These are phyloP conservation scores for Corniculantispora saksenae DNA, from an alignment of 2,329 filamentous ascomycete species.

Conservation along the genomic window DNA sequence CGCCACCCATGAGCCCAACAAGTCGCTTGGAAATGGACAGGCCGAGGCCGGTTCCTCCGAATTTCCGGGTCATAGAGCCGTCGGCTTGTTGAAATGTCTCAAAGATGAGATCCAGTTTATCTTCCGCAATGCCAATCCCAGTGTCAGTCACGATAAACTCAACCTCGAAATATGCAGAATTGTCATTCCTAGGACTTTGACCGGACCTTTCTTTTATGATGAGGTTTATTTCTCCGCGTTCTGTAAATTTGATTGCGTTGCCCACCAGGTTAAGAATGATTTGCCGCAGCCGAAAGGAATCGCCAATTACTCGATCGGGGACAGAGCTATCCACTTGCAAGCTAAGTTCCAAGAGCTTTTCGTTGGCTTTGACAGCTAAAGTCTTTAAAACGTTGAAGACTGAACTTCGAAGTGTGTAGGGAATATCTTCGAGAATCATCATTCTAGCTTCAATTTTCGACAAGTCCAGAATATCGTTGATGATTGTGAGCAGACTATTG, in stretches of 20 bases:
- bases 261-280: conserved; percentile 97
- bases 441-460: conserved; percentile 90
- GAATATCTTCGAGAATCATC: conserved; percentile 98
- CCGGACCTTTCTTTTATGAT: conserved; percentile 73
- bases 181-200: conserved; percentile 68
- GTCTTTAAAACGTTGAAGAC: conserved; percentile 98
- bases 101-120: conserved; percentile 96
- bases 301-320: conserved; percentile 91
- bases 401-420: conserved; percentile 88
- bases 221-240: conserved; percentile 92
- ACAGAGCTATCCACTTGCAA: conserved; percentile 93
- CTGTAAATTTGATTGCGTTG: conserved; percentile 98
- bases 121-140: conserved; percentile 91
- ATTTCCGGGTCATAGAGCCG: conserved; percentile 92
- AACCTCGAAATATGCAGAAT: conserved; percentile 37
- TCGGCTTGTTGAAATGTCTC: conserved; percentile 99
- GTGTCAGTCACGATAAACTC: conserved; percentile 96
- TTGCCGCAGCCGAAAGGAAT: conserved; percentile 93
- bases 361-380: conserved; percentile 93
- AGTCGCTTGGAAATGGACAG: conserved; percentile 93
- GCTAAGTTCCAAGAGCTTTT: conserved; percentile 88
- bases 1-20: conserved; percentile 93
- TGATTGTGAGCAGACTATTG: conserved; percentile 94
- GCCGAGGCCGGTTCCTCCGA: conserved; percentile 91
- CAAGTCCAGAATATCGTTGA: conserved; percentile 78